phyloP scores from a whole-genome alignment of 2,329 filamentous ascomycete species.

The Penicillium sclerotigenum region DNA sequence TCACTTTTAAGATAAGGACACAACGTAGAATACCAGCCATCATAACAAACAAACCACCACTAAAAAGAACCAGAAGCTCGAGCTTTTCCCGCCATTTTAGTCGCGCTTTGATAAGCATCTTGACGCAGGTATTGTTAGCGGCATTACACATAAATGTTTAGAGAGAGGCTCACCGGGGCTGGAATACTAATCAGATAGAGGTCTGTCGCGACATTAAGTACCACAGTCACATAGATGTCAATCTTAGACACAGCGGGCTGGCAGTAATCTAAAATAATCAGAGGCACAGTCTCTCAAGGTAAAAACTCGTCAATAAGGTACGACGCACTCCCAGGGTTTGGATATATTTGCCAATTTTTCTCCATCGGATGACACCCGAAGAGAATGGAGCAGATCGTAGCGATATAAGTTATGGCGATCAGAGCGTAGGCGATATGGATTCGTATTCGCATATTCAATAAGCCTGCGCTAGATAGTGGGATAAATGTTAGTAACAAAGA shows the following conservation, averaged over 20 bases:
- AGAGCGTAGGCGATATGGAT: constrained; percentile 53
- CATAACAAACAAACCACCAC: constrained; percentile 56
- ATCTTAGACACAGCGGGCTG: constrained; percentile 52
- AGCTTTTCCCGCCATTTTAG: constrained; percentile 52
- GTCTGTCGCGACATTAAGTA: constrained; percentile 56
- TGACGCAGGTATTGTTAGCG: not conserved
- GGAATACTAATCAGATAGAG: constrained; percentile 60
- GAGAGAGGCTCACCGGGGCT: constrained; percentile 45
- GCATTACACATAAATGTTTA: not conserved
- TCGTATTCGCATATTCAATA: constrained; percentile 43
- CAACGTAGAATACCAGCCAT: constrained; percentile 54
- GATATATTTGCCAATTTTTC: constrained; percentile 59
- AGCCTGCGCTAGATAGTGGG: constrained; percentile 35
- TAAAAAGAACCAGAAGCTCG: constrained; percentile 54
- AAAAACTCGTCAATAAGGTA: not conserved
- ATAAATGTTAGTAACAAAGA: not conserved
- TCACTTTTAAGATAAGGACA: constrained; percentile 48
- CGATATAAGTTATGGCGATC: constrained; percentile 50
- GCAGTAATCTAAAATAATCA: constrained; percentile 40
- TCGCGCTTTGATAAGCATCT: constrained; percentile 55
- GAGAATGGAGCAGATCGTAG: constrained; percentile 50
- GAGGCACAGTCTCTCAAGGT: not conserved
- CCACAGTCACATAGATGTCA: constrained; percentile 52
- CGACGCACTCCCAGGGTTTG: constrained; percentile 54
- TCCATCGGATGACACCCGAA: constrained; percentile 53